phyloP scores from a whole-genome alignment of 2,329 filamentous ascomycete genomes.

The Rutstroemia sp. region DNA sequence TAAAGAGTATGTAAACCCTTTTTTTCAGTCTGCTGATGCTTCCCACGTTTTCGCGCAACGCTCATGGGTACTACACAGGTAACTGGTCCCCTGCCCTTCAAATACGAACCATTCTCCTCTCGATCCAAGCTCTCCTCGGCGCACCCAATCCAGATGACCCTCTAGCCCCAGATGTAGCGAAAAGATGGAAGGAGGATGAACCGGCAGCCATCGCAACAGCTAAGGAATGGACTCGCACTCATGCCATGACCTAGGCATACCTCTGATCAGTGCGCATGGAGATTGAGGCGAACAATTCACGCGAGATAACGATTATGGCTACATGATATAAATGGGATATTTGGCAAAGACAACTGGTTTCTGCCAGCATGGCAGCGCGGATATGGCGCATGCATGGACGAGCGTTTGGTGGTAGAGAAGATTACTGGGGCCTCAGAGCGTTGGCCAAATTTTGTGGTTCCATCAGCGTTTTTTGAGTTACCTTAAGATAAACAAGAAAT shows the following conservation, averaged over 20 bases:
- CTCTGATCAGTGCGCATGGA: not conserved
- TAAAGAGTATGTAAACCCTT: conserved; percentile 66
- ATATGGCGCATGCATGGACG: not conserved
- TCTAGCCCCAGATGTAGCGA: conserved; percentile 94
- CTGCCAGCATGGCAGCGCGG: not conserved
- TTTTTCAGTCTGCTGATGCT: not conserved
- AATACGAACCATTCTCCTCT: conserved; percentile 96
- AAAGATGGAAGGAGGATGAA: conserved; percentile 97
- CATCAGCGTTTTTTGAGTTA: not conserved
- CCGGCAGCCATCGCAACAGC: conserved; percentile 86
- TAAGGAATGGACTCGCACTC: conserved; percentile 71
- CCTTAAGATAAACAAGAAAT: not conserved
- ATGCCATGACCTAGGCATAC: conserved; percentile 26
- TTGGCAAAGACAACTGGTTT: not conserved
- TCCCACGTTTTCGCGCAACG: not conserved
- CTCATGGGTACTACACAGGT: conserved; percentile 44
- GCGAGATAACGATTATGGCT: not conserved
- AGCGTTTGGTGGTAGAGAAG: conserved; percentile 3
- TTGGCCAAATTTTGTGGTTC: not conserved
- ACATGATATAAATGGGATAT: not conserved
- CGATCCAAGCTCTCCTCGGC: conserved; percentile 91
- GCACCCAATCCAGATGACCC: conserved; percentile 97
- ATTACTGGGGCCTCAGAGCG: not conserved
- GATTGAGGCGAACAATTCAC: not conserved
- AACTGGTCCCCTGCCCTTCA: conserved; percentile 99